Evolutionary conservation across 1,284 basidiomycete genomes (phyloP).

Genomic region (Malassezia vespertilionis): DNA sequence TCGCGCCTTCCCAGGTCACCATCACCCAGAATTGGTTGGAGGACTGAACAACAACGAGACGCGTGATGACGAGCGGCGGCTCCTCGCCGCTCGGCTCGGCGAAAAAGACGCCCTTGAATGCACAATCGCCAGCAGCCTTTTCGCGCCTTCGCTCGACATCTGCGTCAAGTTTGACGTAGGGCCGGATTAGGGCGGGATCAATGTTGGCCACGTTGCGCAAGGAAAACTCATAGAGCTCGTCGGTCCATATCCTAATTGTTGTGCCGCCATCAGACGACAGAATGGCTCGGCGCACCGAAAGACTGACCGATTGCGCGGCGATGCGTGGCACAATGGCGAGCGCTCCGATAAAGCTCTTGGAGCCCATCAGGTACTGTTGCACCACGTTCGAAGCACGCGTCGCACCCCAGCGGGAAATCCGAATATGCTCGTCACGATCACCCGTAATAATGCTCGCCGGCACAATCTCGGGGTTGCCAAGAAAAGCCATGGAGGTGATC

Average conservation of each 20-base stretch:
- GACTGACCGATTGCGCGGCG: neutral
- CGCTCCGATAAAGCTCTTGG: conserved; percentile 29
- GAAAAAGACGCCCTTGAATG: conserved; percentile 7
- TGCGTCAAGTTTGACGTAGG: conserved; percentile 7
- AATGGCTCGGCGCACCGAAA: conserved; percentile 14
- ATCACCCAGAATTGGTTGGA: conserved; percentile 20
- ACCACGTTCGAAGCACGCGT: conserved; percentile 30
- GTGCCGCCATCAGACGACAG: conserved; percentile 33
- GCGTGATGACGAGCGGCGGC: conserved; percentile 22
- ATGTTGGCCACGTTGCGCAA: conserved; percentile 6
- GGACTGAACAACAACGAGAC: conserved; percentile 20
- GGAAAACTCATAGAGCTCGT: neutral
- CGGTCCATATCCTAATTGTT: conserved; percentile 25
- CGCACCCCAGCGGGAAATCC: conserved; percentile 41
- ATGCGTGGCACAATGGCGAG: conserved; percentile 19
- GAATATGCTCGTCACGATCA: conserved; percentile 45
- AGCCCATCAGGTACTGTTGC: conserved; percentile 34
- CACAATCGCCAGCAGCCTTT: conserved; percentile 3
- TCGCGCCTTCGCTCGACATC: conserved; percentile 13
- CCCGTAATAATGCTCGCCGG: conserved; percentile 27
- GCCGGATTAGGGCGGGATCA: conserved; percentile 1
- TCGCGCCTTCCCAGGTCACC: conserved; percentile 31
- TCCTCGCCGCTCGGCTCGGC: conserved; percentile 3
- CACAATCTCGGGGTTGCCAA: conserved; percentile 13
- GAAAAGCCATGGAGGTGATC: conserved; percentile 32